These are phyloP conservation scores for Silene coronaria DNA, from an alignment of 179 eudicot species.

Conservation along the genomic window DNA sequence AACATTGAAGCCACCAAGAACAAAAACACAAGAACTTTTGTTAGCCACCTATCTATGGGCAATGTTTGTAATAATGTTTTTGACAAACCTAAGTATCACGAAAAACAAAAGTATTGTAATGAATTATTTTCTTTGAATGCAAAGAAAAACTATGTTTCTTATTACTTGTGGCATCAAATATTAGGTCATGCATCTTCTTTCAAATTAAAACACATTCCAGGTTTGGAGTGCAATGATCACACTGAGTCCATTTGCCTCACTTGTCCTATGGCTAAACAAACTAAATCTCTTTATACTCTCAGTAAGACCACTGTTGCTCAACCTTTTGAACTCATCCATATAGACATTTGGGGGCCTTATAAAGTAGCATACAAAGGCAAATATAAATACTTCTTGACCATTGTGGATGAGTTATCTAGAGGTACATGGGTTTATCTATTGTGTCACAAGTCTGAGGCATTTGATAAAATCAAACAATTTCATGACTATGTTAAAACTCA, in stretches of 20 bases:
- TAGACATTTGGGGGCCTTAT: background rate
- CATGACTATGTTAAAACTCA: background rate
- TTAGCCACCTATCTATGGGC: too few relatives aligned
- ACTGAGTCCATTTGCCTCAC: too few relatives aligned
- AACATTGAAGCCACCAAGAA: too few relatives aligned
- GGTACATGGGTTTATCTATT: background rate
- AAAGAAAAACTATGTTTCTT: background rate
- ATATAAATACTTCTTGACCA: background rate
- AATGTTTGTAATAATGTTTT: too few relatives aligned
- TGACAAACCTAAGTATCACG: too few relatives aligned
- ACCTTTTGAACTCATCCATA: background rate
- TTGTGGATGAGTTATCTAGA: background rate
- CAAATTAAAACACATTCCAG: background rate
- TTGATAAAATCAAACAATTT: background rate
- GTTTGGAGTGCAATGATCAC: too few relatives aligned
- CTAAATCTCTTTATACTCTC: too few relatives aligned
- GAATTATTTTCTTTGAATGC: too few relatives aligned
- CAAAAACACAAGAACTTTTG: too few relatives aligned
- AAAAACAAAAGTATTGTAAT: too few relatives aligned
- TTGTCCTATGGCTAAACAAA: constrained; percentile 9
- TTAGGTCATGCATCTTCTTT: background rate
- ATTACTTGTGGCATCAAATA: background rate
- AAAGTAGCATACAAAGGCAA: background rate
- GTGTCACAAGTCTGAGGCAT: background rate
- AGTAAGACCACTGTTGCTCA: background rate